Percentiles rank a stretch among this genome's conserved stretches.
These are phyloP conservation scores for Athelia sp. DNA, from an alignment of 1,284 basidiomycete species.

Conservation along the genomic window DNA sequence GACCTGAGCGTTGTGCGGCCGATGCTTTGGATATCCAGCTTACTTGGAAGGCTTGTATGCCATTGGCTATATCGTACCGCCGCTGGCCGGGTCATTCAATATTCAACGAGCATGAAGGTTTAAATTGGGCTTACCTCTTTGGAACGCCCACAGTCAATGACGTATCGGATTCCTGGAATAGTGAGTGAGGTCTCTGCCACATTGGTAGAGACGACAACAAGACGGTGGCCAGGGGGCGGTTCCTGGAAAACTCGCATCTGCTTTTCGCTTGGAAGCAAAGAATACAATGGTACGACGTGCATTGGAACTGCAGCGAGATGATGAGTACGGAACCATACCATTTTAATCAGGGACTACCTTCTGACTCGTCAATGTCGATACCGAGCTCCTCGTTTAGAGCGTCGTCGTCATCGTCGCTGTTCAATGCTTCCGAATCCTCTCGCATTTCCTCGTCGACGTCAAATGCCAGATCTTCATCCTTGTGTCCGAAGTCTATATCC, in stretches of 20 bases:
- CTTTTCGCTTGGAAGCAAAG: slow-evolving; percentile 92
- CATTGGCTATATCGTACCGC: slow-evolving; percentile 92
- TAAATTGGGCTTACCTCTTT: slow-evolving; percentile 84
- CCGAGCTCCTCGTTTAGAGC: slow-evolving; percentile 49
- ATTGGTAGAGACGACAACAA: slow-evolving; percentile 97
- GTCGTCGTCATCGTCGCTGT: slow-evolving; percentile 50
- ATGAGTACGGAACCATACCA: not conserved
- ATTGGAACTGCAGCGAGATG: slow-evolving; percentile 49
- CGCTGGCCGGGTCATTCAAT: slow-evolving; percentile 53
- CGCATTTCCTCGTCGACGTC: slow-evolving; percentile 53
- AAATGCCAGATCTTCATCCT: slow-evolving; percentile 38
- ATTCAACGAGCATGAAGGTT: slow-evolving; percentile 31
- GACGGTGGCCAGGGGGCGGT: slow-evolving; percentile 79
- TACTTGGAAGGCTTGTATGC: slow-evolving; percentile 95
- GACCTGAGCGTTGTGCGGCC: slow-evolving; percentile 89
- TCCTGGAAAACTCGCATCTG: slow-evolving; percentile 96
- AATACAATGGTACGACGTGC: slow-evolving; percentile 94
- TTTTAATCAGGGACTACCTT: slow-evolving; percentile 35
- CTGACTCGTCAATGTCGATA: slow-evolving; percentile 52
- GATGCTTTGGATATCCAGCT: slow-evolving; percentile 97
- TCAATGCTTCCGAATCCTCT: slow-evolving; percentile 42
- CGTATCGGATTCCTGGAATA: slow-evolving; percentile 97
- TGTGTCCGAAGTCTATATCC: slow-evolving; percentile 71
- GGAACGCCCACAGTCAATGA: slow-evolving; percentile 93
- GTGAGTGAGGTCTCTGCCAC: slow-evolving; percentile 98